Evolutionary conservation across 768 basidiomycete genomes (phyloP).

Genomic region (Boletus sp.): DNA sequence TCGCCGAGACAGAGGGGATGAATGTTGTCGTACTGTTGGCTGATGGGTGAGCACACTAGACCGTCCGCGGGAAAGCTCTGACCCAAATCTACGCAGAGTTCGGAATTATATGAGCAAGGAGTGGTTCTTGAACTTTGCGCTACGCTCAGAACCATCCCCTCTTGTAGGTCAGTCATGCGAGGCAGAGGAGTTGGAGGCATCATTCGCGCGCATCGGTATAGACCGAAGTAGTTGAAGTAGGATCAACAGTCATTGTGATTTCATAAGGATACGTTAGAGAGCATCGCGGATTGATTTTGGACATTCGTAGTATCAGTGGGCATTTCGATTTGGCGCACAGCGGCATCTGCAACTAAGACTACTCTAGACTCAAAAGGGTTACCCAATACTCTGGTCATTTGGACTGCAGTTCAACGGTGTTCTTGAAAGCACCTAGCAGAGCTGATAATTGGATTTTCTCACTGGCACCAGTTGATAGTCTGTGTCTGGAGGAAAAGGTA

Average conservation of each 20-base stretch:
- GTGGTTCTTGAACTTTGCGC: slow-evolving; percentile 79
- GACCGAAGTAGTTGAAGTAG: not conserved
- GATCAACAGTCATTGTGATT: not conserved
- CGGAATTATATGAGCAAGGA: slow-evolving; percentile 94
- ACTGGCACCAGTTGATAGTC: slow-evolving; percentile 86
- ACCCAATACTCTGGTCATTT: slow-evolving; percentile 29
- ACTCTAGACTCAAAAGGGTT: not conserved
- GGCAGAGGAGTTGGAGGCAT: not conserved
- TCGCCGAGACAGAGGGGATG: slow-evolving; percentile 65
- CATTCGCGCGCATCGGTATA: slow-evolving; percentile 7
- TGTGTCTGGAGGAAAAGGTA: slow-evolving; percentile 57
- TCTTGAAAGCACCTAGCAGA: slow-evolving; percentile 89
- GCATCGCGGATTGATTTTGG: not conserved
- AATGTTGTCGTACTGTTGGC: slow-evolving; percentile 91
- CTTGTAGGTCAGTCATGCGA: slow-evolving; percentile 22
- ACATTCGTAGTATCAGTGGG: not conserved
- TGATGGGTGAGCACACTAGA: slow-evolving; percentile 65
- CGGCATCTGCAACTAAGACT: not conserved
- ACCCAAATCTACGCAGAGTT: slow-evolving; percentile 46
- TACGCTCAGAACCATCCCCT: slow-evolving; percentile 52
- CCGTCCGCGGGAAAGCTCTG: not conserved
- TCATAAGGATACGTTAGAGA: not conserved
- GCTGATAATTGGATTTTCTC: slow-evolving; percentile 96
- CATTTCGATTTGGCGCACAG: not conserved
- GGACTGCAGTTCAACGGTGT: slow-evolving; percentile 75